Evolutionary conservation across 306 rosid genomes (phyloP).

Genomic region (Canavalia ensiformis): DNA sequence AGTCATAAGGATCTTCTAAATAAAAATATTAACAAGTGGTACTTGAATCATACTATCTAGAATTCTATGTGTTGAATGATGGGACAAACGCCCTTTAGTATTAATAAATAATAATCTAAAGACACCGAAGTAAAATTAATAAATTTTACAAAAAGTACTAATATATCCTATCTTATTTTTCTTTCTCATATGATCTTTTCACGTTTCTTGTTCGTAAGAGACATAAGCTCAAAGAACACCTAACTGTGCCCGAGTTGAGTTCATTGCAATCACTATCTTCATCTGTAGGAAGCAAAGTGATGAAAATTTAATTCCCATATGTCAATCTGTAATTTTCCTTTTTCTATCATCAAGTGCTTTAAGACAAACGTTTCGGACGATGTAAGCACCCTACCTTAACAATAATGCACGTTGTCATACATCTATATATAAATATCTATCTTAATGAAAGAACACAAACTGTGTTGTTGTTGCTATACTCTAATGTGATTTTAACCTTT

Average conservation of each 20-base stretch:
- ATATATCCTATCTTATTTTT: background rate
- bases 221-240: background rate
- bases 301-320: background rate
- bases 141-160: background rate
- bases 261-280: background rate
- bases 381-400: conserved; percentile 6
- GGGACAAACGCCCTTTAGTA: background rate
- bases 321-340: conserved; percentile 8
- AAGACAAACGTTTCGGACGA: conserved; percentile 13
- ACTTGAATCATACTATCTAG: background rate
- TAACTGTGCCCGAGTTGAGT: background rate
- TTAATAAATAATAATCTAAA: background rate
- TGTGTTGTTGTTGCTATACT: conserved; percentile 25
- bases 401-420: background rate
- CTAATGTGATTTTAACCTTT: conserved; percentile 26
- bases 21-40: background rate
- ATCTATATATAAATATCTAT: conserved; percentile 8
- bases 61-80: background rate
- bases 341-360: conserved; percentile 18
- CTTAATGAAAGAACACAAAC: conserved; percentile 10
- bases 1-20: background rate
- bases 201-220: background rate
- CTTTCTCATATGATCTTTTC: background rate
- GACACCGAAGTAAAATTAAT: conserved; percentile 4
- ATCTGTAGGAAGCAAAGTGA: background rate